Evolutionary conservation across 495 filamentous ascomycete genomes (phyloP).

Genomic region (Oidiodendron maius): DNA sequence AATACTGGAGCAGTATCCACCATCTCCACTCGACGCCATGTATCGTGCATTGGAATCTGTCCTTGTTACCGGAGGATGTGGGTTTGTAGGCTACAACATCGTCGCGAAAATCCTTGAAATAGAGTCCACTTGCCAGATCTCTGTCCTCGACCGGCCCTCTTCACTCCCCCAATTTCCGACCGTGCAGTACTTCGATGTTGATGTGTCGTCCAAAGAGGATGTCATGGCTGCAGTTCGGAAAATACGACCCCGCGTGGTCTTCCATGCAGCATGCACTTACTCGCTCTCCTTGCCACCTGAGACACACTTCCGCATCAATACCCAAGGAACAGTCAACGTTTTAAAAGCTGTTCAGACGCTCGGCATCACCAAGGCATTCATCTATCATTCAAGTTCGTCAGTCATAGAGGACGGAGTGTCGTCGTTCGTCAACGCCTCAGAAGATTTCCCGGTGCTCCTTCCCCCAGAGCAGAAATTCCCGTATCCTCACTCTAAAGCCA

Average conservation of each 20-base stretch:
- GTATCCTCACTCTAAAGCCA: slow-evolving; percentile 48
- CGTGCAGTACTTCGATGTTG: slow-evolving; percentile 70
- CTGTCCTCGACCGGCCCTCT: slow-evolving; percentile 77
- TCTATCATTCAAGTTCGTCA: slow-evolving; percentile 85
- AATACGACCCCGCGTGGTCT: slow-evolving; percentile 73
- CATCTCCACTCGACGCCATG: no score
- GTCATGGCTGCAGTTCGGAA: slow-evolving; percentile 59
- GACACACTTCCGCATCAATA: slow-evolving; percentile 78
- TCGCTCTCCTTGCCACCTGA: slow-evolving; percentile 34
- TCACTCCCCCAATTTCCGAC: slow-evolving; percentile 60
- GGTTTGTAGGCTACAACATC: slow-evolving; percentile 64
- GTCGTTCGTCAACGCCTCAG: slow-evolving; percentile 80
- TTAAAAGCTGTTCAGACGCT: slow-evolving; percentile 62
- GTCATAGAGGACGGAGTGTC: slow-evolving; percentile 73
- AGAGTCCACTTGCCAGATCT: slow-evolving; percentile 48
- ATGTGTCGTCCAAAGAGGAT: slow-evolving; percentile 67
- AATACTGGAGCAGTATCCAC: no score
- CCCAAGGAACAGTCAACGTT: slow-evolving; percentile 79
- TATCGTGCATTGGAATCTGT: no score
- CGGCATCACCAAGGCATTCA: slow-evolving; percentile 72
- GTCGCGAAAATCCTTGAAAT: slow-evolving; percentile 52
- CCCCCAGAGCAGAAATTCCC: slow-evolving; percentile 51
- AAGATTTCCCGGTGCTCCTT: slow-evolving; percentile 70
- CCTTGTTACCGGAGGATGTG: slow-evolving; percentile 57
- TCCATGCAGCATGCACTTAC: slow-evolving; percentile 80